Evolutionary conservation across 2,329 filamentous ascomycete genomes (phyloP), one percentile per base, ranked within the genome.

Genomic region (Aspergillus sojae): DNA sequence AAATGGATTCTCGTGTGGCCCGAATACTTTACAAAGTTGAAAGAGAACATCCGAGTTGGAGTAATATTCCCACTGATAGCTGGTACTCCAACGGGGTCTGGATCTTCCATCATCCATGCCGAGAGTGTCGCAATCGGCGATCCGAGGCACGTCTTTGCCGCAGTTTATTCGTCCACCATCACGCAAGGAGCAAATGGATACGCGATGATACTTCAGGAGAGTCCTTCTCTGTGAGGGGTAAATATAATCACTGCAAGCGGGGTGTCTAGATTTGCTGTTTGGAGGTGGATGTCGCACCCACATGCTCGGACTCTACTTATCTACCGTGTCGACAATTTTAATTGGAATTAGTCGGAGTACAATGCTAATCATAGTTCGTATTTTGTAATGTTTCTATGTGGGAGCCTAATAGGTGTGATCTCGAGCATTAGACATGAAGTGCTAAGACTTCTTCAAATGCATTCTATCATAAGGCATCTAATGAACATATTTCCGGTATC

Each of bases 111-210:
- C 43, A 50, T 58, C n/a, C 14, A 39, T 26, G 34, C 52, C 34
- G 52, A 39, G 34, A 55, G 10, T 55, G 32, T 39, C 52, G 52
- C 52, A 39, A 55, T 55, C 52, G 52, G 34, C n/a, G 16, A 55
- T 39, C 52, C 21, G 28, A 32, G 28, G 48, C 48, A 52, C 48
- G 48, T 52, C 48, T 52, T 52, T 16, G 16, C 4, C 3, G n/a
- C 9, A 12, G 30, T 21, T 26, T 21, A 55, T 55, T 55, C 52
- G 52, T 30, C 32, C 32, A 3, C 32, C 21, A 39, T 39, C 52
- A 55, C 52, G 52, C 52, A 55, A 50, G 56, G 9, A 32, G 3
- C 16, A 3, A 48, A 16, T 1, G n/a, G 11, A 39, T 19, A n/a
- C 21, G 11, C 11, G 7, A 39, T 28, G 14, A 6, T 26, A 26